phyloP scores from a whole-genome alignment of 257 asterid species.

The Rehmannia glutinosa region DNA sequence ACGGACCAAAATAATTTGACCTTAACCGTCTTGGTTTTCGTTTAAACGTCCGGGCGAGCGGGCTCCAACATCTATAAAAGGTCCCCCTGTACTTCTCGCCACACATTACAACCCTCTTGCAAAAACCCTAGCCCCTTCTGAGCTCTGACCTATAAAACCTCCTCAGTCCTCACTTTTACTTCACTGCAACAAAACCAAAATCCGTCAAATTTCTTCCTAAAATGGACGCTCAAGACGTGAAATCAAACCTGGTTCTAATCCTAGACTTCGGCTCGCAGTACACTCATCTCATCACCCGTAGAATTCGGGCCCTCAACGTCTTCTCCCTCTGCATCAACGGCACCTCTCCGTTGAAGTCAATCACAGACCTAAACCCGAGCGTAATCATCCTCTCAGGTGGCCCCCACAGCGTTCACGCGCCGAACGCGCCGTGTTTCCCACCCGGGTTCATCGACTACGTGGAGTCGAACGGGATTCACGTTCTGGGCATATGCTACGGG shows the following conservation, averaged over 20 bases:
- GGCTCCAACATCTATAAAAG: no score
- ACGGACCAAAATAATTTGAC: no score
- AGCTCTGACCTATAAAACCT: background rate
- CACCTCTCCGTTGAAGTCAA: slow-evolving; percentile 63
- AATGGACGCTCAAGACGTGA: slow-evolving; percentile 58
- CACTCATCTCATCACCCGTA: slow-evolving; percentile 91
- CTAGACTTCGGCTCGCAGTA: slow-evolving; percentile 90
- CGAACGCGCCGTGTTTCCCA: slow-evolving; percentile 71
- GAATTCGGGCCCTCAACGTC: slow-evolving; percentile 78
- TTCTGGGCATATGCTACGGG: slow-evolving; percentile 88
- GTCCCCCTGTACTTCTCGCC: background rate
- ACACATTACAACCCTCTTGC: background rate
- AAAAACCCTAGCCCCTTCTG: background rate
- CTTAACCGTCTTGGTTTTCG: no score
- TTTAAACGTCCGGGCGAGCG: no score
- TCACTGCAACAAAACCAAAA: background rate
- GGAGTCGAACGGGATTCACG: slow-evolving; percentile 39
- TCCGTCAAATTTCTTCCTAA: no score
- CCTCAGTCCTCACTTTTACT: background rate
- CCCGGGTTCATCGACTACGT: slow-evolving; percentile 73
- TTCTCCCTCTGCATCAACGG: slow-evolving; percentile 88
- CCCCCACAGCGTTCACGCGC: slow-evolving; percentile 89
- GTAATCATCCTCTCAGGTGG: slow-evolving; percentile 94
- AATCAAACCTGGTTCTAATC: slow-evolving; percentile 56
- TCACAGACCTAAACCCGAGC: slow-evolving; percentile 50